Conservation (phyloP, 2,329 filamentous ascomycete genomes). For the Sporothrix humicola region DNA sequence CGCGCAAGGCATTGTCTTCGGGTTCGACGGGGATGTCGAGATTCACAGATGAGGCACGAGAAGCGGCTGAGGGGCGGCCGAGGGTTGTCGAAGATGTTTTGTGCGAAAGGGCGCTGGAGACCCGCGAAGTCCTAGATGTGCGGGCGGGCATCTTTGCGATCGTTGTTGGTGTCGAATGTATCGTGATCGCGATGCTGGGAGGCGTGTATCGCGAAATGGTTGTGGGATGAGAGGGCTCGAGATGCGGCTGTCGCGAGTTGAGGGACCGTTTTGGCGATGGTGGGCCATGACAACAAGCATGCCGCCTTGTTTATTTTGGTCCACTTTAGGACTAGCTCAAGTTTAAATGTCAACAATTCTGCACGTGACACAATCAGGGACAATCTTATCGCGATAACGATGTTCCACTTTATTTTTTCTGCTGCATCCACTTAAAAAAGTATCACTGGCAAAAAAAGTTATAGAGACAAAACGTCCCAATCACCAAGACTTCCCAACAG, state of each 20-base stretch:
- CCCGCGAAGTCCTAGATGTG: constrained; percentile 55
- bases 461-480: constrained; percentile 11
- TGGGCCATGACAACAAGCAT: constrained; percentile 33
- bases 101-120: constrained; percentile 48
- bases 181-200: constrained; percentile 26
- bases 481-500: not conserved
- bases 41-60: constrained; percentile 53
- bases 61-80: constrained; percentile 54
- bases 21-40: constrained; percentile 72
- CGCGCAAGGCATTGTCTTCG: constrained; percentile 71
- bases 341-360: not conserved
- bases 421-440: constrained; percentile 30
- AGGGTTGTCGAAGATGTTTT: constrained; percentile 49
- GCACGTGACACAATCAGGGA: constrained; percentile 31
- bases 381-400: constrained; percentile 32
- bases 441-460: constrained; percentile 29
- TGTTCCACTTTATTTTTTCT: constrained; percentile 33
- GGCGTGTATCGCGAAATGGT: not conserved
- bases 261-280: constrained; percentile 25
- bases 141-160: constrained; percentile 55
- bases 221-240: constrained; percentile 9
- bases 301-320: constrained; percentile 36
- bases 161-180: not conserved
- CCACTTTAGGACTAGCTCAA: constrained; percentile 36
- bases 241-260: constrained; percentile 8